Evolutionary conservation across 352 stramenopile species (phyloP), one percentile per base, ranked within the genome.

Genomic region (Pythium vanterpoolii): DNA sequence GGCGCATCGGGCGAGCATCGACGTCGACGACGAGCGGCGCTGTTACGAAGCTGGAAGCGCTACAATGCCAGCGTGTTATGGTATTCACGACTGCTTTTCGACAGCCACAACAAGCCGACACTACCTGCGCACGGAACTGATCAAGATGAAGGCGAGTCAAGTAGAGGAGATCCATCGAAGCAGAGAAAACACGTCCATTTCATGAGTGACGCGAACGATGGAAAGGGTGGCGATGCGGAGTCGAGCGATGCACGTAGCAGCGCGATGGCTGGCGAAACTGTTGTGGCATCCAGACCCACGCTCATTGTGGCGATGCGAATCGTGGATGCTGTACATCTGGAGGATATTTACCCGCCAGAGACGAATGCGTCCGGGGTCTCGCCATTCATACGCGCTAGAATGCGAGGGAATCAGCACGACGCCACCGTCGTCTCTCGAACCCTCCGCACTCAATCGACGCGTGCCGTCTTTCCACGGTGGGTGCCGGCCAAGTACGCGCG

Each of bases 31-130:
- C 67, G 83, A 6, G 74, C 85, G 21, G 90, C 75, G 45, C 62
- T 94, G 40, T 54, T 94, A 45, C 75, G 80, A 8, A 90, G 77
- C 50, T 94, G 85, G 85, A 91, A 91, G 53, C 68, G 72, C 16
- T 93, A 88, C 62, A 90, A 89, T 45, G 74, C 74, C 2, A 82
- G 74, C 0, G 88, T 93, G 26, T 59, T 84, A 14, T 86, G 73
- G 56, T 77, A 89, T 63, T 88, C 83, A 1, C 70, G 39, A 23
- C 24, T 65, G 24, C 38, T 50, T 42, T 55, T 34, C 33, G 69
- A 51, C 46, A 75, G 27, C 24, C 43, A 42, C 26, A 58, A 53
- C 28, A 54, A 39, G 66, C 23, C 60, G 31, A 23, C 53, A 31
- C 28, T 62, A 31, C 30, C 52, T 9, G 31, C 19, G 23, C 21